Conservation (phyloP, 495 filamentous ascomycete genomes). For the Barbatosphaeria neglecta region DNA sequence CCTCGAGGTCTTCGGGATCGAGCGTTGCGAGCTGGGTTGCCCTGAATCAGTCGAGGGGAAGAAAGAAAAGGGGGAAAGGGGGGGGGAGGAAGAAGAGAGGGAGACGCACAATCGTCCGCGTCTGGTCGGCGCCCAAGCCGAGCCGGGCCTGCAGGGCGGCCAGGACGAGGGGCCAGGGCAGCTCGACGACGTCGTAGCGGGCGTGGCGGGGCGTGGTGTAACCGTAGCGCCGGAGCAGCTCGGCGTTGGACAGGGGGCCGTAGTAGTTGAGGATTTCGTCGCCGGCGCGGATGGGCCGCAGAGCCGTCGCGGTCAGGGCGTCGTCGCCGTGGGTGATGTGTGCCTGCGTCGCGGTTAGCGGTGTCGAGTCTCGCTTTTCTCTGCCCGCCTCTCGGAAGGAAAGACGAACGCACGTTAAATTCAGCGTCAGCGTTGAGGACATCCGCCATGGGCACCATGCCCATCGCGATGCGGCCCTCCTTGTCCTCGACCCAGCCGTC, state of each 20-base stretch:
- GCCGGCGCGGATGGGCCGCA: slow-evolving; percentile 53
- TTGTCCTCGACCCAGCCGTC: slow-evolving; percentile 59
- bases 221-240: slow-evolving; percentile 78
- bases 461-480: slow-evolving; percentile 52
- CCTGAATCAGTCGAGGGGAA: background rate
- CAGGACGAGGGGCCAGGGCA: slow-evolving; percentile 48
- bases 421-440: slow-evolving; percentile 85
- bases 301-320: slow-evolving; percentile 51
- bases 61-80: slow-evolving; percentile 8
- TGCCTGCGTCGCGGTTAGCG: slow-evolving; percentile 32
- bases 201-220: slow-evolving; percentile 72
- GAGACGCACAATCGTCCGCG: slow-evolving; percentile 32
- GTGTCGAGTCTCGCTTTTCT: too few relatives aligned
- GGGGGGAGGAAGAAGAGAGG: slow-evolving; percentile 3
- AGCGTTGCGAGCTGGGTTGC: slow-evolving; percentile 13
- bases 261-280: slow-evolving; percentile 89
- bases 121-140: slow-evolving; percentile 23
- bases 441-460: slow-evolving; percentile 89
- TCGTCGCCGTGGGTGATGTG: slow-evolving; percentile 61
- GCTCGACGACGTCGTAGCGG: slow-evolving; percentile 70
- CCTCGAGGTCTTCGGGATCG: slow-evolving; percentile 27
- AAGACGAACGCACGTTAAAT: slow-evolving; percentile 41
- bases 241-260: slow-evolving; percentile 68
- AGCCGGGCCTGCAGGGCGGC: slow-evolving; percentile 27
- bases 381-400: background rate